Percentiles rank a stretch among this genome's conserved stretches.
phyloP scores from a whole-genome alignment of 2,329 filamentous ascomycete species.

The Aspergillus neotritici region DNA sequence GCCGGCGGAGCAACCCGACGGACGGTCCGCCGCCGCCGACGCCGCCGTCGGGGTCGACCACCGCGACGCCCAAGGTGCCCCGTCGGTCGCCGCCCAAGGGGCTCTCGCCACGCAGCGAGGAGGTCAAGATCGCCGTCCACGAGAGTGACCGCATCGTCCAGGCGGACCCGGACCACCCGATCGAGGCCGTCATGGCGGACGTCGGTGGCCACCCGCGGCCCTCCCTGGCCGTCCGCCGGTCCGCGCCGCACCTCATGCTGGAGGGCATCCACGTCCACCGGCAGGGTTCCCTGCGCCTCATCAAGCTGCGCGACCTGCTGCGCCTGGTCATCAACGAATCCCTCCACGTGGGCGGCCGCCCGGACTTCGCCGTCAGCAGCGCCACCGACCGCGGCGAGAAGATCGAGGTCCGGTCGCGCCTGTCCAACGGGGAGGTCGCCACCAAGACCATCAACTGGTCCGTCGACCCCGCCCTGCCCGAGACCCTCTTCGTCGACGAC shows the following conservation, averaged over 20 bases:
- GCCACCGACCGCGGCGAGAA: conserved; percentile 41
- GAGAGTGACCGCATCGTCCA: conserved; percentile 39
- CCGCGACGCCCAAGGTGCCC: conserved; percentile 33
- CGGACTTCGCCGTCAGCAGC: conserved; percentile 43
- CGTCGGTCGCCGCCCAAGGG: conserved; percentile 29
- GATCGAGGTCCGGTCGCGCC: conserved; percentile 42
- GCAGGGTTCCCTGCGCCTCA: conserved; percentile 35
- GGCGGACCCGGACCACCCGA: conserved; percentile 29
- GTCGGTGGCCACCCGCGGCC: conserved; percentile 31
- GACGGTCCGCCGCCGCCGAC: conserved; percentile 12
- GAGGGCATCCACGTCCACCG: conserved; percentile 34
- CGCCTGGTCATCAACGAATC: conserved; percentile 45
- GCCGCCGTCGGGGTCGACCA: conserved; percentile 17
- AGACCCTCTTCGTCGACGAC: conserved; percentile 51
- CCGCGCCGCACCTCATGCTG: conserved; percentile 30
- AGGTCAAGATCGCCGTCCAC: conserved; percentile 38
- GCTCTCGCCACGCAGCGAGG: conserved; percentile 35
- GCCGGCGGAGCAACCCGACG: conserved; percentile 38
- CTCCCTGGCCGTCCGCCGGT: conserved; percentile 32
- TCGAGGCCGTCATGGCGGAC: conserved; percentile 37
- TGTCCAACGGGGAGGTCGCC: conserved; percentile 41
- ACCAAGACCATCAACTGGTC: conserved; percentile 45
- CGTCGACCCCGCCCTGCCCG: conserved; percentile 43
- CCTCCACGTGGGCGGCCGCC: conserved; percentile 43
- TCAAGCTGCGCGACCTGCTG: conserved; percentile 42